Evolutionary conservation across 2,329 filamentous ascomycete genomes (phyloP).

Genomic region (Hypoxylon sp.): DNA sequence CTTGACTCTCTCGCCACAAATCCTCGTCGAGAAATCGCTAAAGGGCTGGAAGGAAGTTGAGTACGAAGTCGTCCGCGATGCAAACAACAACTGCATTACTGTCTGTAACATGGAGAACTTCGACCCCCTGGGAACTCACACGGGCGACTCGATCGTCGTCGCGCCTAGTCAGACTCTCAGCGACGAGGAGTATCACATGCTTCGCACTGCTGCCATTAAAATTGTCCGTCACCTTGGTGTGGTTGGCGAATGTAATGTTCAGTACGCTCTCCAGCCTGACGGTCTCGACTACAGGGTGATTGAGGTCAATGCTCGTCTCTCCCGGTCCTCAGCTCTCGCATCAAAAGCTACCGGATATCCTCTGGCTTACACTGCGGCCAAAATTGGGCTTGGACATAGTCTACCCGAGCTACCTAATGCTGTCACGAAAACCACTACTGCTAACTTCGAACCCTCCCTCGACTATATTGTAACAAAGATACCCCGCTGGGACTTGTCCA

Average conservation of each 20-base stretch:
- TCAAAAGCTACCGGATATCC: conserved; percentile 99
- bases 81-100: conserved; percentile 97
- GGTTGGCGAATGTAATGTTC: conserved; percentile 97
- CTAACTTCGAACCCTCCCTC: conserved; percentile 96
- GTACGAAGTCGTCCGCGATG: conserved; percentile 97
- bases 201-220: conserved; percentile 96
- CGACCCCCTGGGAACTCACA: conserved; percentile 96
- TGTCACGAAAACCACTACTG: conserved; percentile 97
- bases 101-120: conserved; percentile 99
- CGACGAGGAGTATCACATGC: conserved; percentile 99
- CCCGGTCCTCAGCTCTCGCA: conserved; percentile 93
- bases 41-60: conserved; percentile 99
- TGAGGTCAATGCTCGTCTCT: conserved; percentile 98
- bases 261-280: conserved; percentile 96
- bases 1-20: conserved; percentile 92
- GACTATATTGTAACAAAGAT: conserved; percentile 99
- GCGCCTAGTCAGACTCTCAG: conserved; percentile 96
- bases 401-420: conserved; percentile 96
- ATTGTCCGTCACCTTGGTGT: conserved; percentile 97
- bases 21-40: conserved; percentile 96
- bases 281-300: conserved; percentile 98
- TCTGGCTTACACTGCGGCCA: conserved; percentile 94
- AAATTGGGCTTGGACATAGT: conserved; percentile 96
- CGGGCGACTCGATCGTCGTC: conserved; percentile 97
- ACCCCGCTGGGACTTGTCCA: conserved; percentile 95